A percentile compares a stretch with the other conserved stretches of the same genome.
Evolutionary conservation across 2,329 filamentous ascomycete species (phyloP).

Genomic region (Phialophora macrospora): DNA sequence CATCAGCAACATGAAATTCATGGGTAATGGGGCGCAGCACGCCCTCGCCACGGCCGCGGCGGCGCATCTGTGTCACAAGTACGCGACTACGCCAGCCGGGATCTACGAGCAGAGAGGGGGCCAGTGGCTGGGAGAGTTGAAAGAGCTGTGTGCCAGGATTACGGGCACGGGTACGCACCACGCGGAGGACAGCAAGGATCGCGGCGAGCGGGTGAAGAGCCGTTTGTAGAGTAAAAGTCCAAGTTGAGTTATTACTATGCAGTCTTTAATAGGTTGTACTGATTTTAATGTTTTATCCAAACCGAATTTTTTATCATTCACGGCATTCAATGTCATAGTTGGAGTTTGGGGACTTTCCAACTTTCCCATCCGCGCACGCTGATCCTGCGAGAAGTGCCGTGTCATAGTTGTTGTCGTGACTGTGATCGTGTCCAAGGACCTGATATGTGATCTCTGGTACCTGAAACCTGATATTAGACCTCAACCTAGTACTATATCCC

Average conservation of each 20-base stretch:
- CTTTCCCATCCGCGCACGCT: not conserved
- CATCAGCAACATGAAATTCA: conserved; percentile 9
- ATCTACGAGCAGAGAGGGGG: not conserved
- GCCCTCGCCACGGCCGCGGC: conserved; percentile 12
- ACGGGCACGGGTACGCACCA: not conserved
- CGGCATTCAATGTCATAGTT: not conserved
- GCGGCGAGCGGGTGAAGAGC: not conserved
- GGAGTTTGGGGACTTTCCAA: not conserved
- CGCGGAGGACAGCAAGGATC: not conserved
- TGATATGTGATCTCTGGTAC: not conserved
- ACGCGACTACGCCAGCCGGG: conserved; percentile 1
- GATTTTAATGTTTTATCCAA: too few relatives aligned
- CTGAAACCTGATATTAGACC: not conserved
- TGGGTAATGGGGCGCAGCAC: conserved; percentile 18
- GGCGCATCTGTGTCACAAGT: conserved; percentile 14
- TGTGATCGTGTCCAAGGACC: not conserved
- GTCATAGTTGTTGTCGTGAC: not conserved
- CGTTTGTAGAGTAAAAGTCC: not conserved
- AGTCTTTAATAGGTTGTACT: too few relatives aligned
- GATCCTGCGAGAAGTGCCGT: not conserved
- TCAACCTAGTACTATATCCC: conserved; percentile 38
- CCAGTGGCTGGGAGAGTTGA: not conserved
- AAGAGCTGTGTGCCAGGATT: not conserved
- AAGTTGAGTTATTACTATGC: too few relatives aligned
- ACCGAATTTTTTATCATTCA: too few relatives aligned